Evolutionary conservation across 164 flowering plant genomes (phyloP), one percentile per base, ranked within the genome.

Genomic region (Protea cynaroides): DNA sequence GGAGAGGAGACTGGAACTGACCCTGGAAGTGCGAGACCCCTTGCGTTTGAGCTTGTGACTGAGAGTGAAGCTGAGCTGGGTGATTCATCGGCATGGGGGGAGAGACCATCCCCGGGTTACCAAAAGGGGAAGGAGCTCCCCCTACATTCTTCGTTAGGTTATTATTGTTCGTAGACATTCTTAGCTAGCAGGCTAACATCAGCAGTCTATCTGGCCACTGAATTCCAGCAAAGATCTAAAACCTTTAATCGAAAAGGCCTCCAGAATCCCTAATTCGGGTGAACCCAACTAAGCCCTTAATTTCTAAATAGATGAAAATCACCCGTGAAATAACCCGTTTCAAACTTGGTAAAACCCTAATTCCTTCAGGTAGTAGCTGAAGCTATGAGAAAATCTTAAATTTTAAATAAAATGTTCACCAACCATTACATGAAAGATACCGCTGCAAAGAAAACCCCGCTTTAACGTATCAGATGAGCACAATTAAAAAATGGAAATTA

Each of bases 1-100:
- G 81, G 11, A 80, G 75, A 13, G 81, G 71, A 44, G 78, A 43
- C 70, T 78, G 81, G 70, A 79, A 77, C 55, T 74, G 84, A 15
- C 80, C 76, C 4, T 73, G 81, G 66, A 76, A 81, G n/a, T 72
- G 76, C 25, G 85, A 46, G 23, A 72, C 82, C 43, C 71, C 75
- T 34, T 69, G 79, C 18, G 69, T 49, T 37, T 78, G 83, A 44
- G 75, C 43, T 44, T 78, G 82, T 50, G 79, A 49, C 69, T 79
- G 84, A 15, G 76, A 46, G 22, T 69, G 75, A 46, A 81, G 74
- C 57, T 78, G 82, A 58, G 76, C 47, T 23, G 73, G 79, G 53
- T 77, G 81, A 56, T 77, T 81, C 63, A 70, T 9, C 0, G 74
- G 61, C 71, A 73, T 44, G 36, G 77, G 18, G 29, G 77, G 71